phyloP scores from a whole-genome alignment of 371 early-diverging fungal genomes.

The Batrachochytrium dendrobatidis region DNA sequence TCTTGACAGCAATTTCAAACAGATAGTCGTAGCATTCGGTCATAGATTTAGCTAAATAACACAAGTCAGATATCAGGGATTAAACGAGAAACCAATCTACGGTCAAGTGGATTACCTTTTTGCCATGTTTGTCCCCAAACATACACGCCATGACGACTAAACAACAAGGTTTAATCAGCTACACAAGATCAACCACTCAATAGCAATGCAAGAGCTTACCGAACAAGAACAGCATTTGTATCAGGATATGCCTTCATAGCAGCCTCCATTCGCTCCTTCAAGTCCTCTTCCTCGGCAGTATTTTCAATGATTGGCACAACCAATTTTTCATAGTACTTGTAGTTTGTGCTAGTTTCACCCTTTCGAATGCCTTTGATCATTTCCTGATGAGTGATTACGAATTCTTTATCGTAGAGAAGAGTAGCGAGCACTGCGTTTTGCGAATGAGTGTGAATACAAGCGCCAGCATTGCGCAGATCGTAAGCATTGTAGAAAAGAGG shows the following conservation, averaged over 20 bases:
- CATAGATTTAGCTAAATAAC: slow-evolving; percentile 80
- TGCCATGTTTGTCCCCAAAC: slow-evolving; percentile 93
- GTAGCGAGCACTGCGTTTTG: slow-evolving; percentile 93
- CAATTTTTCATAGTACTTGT: slow-evolving; percentile 72
- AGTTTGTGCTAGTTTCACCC: slow-evolving; percentile 49
- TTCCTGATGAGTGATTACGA: slow-evolving; percentile 88
- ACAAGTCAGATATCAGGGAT: not conserved
- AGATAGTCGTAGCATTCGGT: slow-evolving; percentile 97
- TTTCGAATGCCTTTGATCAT: slow-evolving; percentile 97
- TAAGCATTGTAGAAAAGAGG: slow-evolving; percentile 93
- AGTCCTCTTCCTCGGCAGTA: slow-evolving; percentile 89
- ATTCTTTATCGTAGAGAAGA: slow-evolving; percentile 57
- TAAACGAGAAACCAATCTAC: not conserved
- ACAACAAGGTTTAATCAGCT: slow-evolving; percentile 2
- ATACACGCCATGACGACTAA: slow-evolving; percentile 40
- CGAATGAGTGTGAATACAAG: slow-evolving; percentile 95
- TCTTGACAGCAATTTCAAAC: slow-evolving; percentile 91
- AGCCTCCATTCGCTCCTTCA: slow-evolving; percentile 84
- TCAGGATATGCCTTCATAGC: slow-evolving; percentile 89
- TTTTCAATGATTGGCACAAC: slow-evolving; percentile 94
- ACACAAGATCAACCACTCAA: not conserved
- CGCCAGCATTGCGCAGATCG: slow-evolving; percentile 79
- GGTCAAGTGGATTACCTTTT: slow-evolving; percentile 42
- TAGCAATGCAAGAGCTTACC: slow-evolving; percentile 31
- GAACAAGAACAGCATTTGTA: slow-evolving; percentile 89